Percentiles rank a stretch among this genome's conserved stretches.
These are phyloP conservation scores for Erigeron philadelphicus DNA, from an alignment of 140 eudicot species.

Conservation along the genomic window DNA sequence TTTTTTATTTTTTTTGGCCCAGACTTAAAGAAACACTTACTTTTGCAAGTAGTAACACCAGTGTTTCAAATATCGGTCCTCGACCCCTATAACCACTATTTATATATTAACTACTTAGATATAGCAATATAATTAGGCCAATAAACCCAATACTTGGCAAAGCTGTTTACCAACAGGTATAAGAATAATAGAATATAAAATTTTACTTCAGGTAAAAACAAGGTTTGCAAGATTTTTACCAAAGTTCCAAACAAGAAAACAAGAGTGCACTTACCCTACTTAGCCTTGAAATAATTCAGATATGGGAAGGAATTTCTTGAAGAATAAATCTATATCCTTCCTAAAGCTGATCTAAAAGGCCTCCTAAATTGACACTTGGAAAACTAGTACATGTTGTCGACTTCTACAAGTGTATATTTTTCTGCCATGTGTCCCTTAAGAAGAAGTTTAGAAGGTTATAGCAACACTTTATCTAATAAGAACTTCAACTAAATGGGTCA, in stretches of 20 bases:
- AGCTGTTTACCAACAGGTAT: not conserved
- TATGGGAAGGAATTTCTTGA: not conserved
- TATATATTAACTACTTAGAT: not conserved
- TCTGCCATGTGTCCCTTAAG: not conserved
- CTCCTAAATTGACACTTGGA: not conserved
- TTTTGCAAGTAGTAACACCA: too few species aligned
- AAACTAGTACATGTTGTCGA: not conserved
- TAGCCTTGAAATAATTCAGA: not conserved
- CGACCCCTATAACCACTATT: too few species aligned
- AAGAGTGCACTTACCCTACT: not conserved
- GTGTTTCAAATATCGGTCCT: too few species aligned
- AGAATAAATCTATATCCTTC: not conserved
- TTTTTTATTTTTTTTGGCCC: too few species aligned
- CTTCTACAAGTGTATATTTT: not conserved
- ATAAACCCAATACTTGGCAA: not conserved
- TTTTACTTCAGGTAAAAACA: conserved; percentile 2
- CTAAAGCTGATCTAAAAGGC: not conserved
- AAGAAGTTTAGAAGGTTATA: not conserved
- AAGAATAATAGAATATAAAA: not conserved
- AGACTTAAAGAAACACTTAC: too few species aligned
- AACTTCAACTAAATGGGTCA: not conserved
- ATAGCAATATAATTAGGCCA: conserved; percentile 5
- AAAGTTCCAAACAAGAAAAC: not conserved
- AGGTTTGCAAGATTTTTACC: not conserved
- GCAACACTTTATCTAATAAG: not conserved